Evolutionary conservation across 1,284 basidiomycete genomes (phyloP), one percentile per base, ranked within the genome.

Genomic region (Inonotus obliquus): DNA sequence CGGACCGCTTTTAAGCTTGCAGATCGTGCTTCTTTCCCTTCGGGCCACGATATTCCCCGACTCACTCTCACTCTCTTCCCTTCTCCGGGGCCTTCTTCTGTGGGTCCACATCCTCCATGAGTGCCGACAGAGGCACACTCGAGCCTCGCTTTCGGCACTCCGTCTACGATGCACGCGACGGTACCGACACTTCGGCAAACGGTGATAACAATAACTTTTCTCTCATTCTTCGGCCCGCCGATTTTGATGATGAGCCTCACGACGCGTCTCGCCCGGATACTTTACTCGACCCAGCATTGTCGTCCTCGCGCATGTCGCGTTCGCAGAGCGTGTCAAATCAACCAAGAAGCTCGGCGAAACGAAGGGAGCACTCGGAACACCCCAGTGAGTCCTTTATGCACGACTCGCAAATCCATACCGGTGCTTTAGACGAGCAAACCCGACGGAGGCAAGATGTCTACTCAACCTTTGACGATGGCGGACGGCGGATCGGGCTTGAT

Each of bases 401-500:
- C 21, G 35, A 38, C 32, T 54, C 44, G 14, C 39, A 44, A 27
- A 49, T 11, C 19, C 47, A 25, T 0, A 21, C 41, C 23, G 32
- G 32, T 4, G n/a, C n/a, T n/a, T 32, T 54, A 3, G 44, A 45
- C 27, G 54, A 54, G 4, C 44, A 32, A 13, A 32, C 49, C 19
- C 23, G 32, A 17, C 70, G 65, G 60, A 69, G 68, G 54, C 67
- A 63, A 19, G 66, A 67, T 41, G 68, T 65, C 38, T 72, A 74
- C 54, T 70, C 69, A 11, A 71, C 69, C 2, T 72, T 71, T 63
- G 71, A 75, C 62, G 66, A 64, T 4, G 60, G 66, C 14, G 63
- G 65, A 39, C 65, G 68, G 37, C 61, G 72, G 29, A 69, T 71
- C 39, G 73, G 71, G 13, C 63, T 74, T 56, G 72, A 72, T 25